Percentiles rank a stretch among this genome's conserved stretches.
Conservation (phyloP, 106 monocot genomes). For the Dactylorhiza incarnata region DNA sequence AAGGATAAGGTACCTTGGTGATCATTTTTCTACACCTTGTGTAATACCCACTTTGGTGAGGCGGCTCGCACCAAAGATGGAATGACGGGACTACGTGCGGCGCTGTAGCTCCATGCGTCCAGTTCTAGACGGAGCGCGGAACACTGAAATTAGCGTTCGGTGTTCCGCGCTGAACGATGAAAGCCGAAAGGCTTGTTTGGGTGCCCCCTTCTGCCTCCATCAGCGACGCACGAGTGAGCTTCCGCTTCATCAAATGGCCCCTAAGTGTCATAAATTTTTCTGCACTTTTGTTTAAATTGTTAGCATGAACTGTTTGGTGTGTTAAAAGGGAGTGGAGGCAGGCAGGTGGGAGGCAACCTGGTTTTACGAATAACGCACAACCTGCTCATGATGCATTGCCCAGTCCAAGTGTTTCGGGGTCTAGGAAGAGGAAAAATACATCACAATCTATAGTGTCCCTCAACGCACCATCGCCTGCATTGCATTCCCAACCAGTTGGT, state of each 20-base stretch:
- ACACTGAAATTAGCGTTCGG: too few relatives aligned
- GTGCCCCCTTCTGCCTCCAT: too few relatives aligned
- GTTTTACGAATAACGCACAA: slow-evolving; percentile 45
- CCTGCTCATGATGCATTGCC: slow-evolving; percentile 45
- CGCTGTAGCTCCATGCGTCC: not conserved
- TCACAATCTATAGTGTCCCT: slow-evolving; percentile 54
- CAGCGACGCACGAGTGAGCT: too few relatives aligned
- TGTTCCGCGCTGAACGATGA: too few relatives aligned
- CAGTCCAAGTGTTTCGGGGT: slow-evolving; percentile 57
- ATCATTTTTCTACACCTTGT: too few relatives aligned
- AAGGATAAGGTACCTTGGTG: slow-evolving; percentile 48
- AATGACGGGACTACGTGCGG: too few relatives aligned
- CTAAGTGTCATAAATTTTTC: not conserved
- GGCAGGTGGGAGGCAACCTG: slow-evolving; percentile 41
- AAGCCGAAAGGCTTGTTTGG: too few relatives aligned
- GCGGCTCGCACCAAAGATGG: too few relatives aligned
- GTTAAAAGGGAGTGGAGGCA: slow-evolving; percentile 77
- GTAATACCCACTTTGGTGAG: too few relatives aligned
- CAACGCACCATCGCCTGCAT: slow-evolving; percentile 27
- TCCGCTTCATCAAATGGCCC: not conserved
- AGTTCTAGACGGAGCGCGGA: too few relatives aligned
- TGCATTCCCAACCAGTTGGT: slow-evolving; percentile 35
- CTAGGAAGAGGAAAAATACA: slow-evolving; percentile 80
- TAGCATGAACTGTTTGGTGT: slow-evolving; percentile 2
- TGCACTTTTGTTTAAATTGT: not conserved